A percentile compares a stretch with the other conserved stretches of the same genome.
phyloP scores from a whole-genome alignment of 148 eudicot species.

The Suaeda aralocaspica region DNA sequence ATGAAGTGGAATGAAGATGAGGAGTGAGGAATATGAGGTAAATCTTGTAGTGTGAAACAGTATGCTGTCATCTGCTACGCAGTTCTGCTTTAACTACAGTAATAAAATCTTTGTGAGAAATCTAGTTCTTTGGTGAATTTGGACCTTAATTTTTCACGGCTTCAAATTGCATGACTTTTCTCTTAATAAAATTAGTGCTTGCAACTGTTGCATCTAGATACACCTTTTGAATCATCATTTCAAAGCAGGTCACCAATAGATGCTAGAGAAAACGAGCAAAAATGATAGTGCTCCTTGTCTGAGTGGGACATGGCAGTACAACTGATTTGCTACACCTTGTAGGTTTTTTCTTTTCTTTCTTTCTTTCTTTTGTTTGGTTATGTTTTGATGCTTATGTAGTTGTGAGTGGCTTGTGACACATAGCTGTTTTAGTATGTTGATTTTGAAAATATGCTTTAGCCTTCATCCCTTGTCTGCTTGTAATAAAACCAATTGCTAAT shows the following conservation, averaged over 20 bases:
- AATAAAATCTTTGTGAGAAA: too few species aligned
- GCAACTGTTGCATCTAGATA: slow-evolving; percentile 55
- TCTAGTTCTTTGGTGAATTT: too few species aligned
- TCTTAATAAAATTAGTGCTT: background rate
- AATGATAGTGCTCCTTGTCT: slow-evolving; percentile 41
- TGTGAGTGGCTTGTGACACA: background rate
- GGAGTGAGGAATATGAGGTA: background rate
- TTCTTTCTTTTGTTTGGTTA: background rate
- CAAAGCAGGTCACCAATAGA: slow-evolving; percentile 51
- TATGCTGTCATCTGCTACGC: background rate
- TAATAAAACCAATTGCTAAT: background rate
- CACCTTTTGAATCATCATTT: slow-evolving; percentile 66
- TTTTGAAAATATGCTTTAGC: background rate
- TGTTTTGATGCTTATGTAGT: too few species aligned
- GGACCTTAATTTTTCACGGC: too few species aligned
- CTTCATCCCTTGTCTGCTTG: too few species aligned
- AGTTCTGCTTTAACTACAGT: background rate
- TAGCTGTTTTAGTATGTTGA: background rate
- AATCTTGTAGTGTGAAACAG: background rate
- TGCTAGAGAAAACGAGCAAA: slow-evolving; percentile 51
- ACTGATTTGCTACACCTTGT: slow-evolving; percentile 38
- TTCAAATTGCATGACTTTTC: background rate
- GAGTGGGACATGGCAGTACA: slow-evolving; percentile 43
- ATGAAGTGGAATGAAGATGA: background rate
- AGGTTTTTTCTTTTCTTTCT: background rate